Conservation (phyloP, 106 monocot species). For the Dendrobium catenatum region DNA sequence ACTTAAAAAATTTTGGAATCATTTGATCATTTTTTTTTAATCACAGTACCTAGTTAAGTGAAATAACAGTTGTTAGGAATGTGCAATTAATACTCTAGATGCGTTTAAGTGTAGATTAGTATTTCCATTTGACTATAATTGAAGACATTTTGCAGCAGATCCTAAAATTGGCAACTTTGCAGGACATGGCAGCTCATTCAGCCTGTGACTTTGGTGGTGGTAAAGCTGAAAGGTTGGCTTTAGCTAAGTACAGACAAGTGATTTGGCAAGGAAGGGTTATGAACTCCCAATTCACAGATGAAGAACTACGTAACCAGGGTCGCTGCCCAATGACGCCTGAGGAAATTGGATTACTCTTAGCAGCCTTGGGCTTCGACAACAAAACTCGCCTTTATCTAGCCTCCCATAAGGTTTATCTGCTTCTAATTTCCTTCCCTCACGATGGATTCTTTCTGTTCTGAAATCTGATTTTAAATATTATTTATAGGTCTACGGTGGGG, state of each 20-base stretch:
- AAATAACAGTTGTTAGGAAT: too few species aligned
- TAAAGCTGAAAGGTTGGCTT: slow-evolving; percentile 76
- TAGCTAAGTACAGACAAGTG: slow-evolving; percentile 87
- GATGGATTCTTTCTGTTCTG: background rate
- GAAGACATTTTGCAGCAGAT: background rate
- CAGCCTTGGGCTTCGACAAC: slow-evolving; percentile 81
- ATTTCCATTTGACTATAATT: background rate
- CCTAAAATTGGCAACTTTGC: slow-evolving; percentile 3
- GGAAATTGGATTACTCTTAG: slow-evolving; percentile 81
- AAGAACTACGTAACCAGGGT: slow-evolving; percentile 71
- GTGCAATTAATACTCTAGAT: background rate
- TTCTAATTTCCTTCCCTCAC: too few species aligned
- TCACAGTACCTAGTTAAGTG: background rate
- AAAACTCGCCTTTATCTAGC: slow-evolving; percentile 86
- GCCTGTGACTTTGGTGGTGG: slow-evolving; percentile 98
- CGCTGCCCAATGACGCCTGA: slow-evolving; percentile 93
- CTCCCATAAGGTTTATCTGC: slow-evolving; percentile 71
- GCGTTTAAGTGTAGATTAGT: background rate
- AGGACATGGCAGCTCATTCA: slow-evolving; percentile 99
- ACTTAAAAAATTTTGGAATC: too few species aligned
- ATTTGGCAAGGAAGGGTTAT: slow-evolving; percentile 95
- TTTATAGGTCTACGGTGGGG: slow-evolving; percentile 76
- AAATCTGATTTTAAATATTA: background rate
- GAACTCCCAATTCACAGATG: slow-evolving; percentile 87
- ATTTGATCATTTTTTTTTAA: background rate